A percentile compares a stretch with the other conserved stretches of the same genome.
These are phyloP conservation scores for Xerocomus amazonicus DNA, from an alignment of 1,284 basidiomycete genomes.

Conservation along the genomic window DNA sequence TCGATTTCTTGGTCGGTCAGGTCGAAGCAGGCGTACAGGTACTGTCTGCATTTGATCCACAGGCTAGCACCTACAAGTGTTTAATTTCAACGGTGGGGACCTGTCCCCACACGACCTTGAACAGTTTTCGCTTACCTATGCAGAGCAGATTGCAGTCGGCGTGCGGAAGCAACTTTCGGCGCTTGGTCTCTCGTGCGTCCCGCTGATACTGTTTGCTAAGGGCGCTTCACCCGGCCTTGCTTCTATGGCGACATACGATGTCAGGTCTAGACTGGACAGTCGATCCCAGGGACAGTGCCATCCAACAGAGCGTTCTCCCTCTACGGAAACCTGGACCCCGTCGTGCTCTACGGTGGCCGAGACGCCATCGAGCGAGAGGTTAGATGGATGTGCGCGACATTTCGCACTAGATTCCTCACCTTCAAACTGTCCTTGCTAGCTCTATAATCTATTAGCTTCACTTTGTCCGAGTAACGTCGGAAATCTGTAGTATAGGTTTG, in stretches of 20 bases:
- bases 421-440: no score
- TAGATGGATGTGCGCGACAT: conserved; percentile 77
- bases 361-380: conserved; percentile 89
- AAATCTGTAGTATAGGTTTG: no score
- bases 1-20: conserved; percentile 86
- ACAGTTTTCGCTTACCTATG: conserved; percentile 69
- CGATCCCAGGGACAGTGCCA: conserved; percentile 53
- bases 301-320: conserved; percentile 60
- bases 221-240: conserved; percentile 52
- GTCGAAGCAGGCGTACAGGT: conserved; percentile 93
- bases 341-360: conserved; percentile 80
- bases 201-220: conserved; percentile 91
- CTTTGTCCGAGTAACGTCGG: no score
- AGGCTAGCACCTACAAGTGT: conserved; percentile 94
- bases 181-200: conserved; percentile 55
- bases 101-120: conserved; percentile 83
- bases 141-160: conserved; percentile 58
- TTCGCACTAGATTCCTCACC: conserved; percentile 41
- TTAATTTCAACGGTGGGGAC: conserved; percentile 94
- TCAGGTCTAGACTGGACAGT: conserved; percentile 88
- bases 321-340: conserved; percentile 96
- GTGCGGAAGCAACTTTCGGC: conserved; percentile 60
- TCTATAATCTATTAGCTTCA: no score
- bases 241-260: conserved; percentile 48
- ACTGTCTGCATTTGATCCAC: conserved; percentile 79